phyloP scores from a whole-genome alignment of 2,329 filamentous ascomycete genomes.

The Capronia coronata region DNA sequence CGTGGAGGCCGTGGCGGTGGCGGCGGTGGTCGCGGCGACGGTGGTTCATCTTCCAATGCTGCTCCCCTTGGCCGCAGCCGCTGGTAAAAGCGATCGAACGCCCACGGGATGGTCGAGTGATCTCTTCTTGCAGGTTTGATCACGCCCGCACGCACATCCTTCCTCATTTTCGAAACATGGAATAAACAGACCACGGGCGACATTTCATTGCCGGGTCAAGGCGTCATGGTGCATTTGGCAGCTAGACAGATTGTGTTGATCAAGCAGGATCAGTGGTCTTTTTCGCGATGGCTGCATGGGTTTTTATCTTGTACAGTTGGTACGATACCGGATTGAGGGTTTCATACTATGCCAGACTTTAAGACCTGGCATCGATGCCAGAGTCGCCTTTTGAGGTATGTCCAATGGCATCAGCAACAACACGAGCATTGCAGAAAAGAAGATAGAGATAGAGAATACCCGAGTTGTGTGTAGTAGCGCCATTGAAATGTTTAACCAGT shows the following conservation, averaged over 20 bases:
- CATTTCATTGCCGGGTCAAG: constrained; percentile 7
- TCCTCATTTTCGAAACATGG: background rate
- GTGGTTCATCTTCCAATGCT: constrained; percentile 51
- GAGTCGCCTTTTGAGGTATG: background rate
- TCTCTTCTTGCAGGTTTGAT: background rate
- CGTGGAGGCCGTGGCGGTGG: constrained; percentile 54
- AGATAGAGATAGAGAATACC: constrained; percentile 14
- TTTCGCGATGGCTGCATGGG: constrained; percentile 1
- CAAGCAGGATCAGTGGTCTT: background rate
- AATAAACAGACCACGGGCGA: constrained; percentile 4
- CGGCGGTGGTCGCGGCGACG: constrained; percentile 50
- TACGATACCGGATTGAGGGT: background rate
- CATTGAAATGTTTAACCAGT: constrained; percentile 13
- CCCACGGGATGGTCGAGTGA: background rate
- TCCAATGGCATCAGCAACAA: background rate
- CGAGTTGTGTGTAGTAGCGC: constrained; percentile 1
- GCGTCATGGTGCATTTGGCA: constrained; percentile 7
- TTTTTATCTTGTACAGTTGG: constrained; percentile 2
- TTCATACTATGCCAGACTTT: background rate
- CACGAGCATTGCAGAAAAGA: constrained; percentile 2
- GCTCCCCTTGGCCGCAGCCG: constrained; percentile 52
- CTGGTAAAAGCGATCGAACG: constrained; percentile 42
- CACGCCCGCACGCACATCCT: constrained; percentile 4
- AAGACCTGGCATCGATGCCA: background rate
- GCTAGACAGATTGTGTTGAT: constrained; percentile 9